A percentile compares a stretch with the other conserved stretches of the same genome.
Evolutionary conservation across 1,284 basidiomycete genomes (phyloP).

Genomic region (Malassezia yamatoensis): DNA sequence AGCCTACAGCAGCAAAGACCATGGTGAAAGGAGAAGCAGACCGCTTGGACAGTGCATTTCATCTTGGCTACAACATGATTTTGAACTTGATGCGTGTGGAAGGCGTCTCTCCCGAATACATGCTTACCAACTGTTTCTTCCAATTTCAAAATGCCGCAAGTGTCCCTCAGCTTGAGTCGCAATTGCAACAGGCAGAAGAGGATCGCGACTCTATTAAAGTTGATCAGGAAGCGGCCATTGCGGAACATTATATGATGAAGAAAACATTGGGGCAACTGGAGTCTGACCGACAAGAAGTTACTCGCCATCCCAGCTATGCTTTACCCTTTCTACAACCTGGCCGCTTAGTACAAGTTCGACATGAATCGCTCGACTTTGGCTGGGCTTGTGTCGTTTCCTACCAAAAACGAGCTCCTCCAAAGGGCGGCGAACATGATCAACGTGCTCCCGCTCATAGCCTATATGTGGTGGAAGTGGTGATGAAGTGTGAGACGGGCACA

Average conservation of each 20-base stretch:
- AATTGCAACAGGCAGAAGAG: constrained; percentile 66
- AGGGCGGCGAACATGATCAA: constrained; percentile 19
- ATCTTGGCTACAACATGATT: constrained; percentile 98
- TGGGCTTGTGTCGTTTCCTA: constrained; percentile 92
- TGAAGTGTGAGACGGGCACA: constrained; percentile 66
- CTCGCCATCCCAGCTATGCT: constrained; percentile 86
- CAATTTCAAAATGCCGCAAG: constrained; percentile 91
- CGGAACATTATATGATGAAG: constrained; percentile 81
- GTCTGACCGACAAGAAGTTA: constrained; percentile 74
- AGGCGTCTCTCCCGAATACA: constrained; percentile 94
- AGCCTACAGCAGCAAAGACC: constrained; percentile 77
- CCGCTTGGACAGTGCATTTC: constrained; percentile 92
- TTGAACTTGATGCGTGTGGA: constrained; percentile 98
- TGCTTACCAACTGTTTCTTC: constrained; percentile 95
- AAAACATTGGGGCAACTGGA: constrained; percentile 81
- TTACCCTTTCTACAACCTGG: constrained; percentile 88
- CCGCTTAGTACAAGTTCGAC: constrained; percentile 75
- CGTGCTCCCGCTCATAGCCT: constrained; percentile 71
- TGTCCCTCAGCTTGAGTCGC: constrained; percentile 76
- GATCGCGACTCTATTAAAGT: constrained; percentile 61
- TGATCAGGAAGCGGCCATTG: constrained; percentile 70
- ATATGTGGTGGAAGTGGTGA: constrained; percentile 85
- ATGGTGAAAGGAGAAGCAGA: constrained; percentile 99
- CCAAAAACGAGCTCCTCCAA: constrained; percentile 62
- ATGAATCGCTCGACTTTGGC: constrained; percentile 80